Base-by-base conservation (phyloP, 192 early-diverging fungal genomes). In the Allomyces macrogynus region DNA sequence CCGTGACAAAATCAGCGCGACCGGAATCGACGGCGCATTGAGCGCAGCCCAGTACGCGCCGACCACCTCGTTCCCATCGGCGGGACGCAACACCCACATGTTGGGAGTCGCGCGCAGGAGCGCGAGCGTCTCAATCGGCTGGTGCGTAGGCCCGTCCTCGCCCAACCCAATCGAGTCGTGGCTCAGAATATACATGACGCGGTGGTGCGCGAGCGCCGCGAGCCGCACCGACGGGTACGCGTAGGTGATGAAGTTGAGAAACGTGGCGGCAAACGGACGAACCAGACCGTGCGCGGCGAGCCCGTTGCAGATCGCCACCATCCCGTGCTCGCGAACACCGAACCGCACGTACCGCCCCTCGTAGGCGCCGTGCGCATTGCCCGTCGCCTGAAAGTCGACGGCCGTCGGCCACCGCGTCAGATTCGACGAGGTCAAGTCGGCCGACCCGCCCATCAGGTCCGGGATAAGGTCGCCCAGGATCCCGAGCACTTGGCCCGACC, bases 71-170 rank as follows among this genome's bases (percentile, higher is more conserved):
- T 96, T 93, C 64, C 92, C 92, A 68, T 96, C 93, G 63, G 93
- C 93, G 25, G 93, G 93, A 67, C 93, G 86, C 72, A 93, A 77
- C 66, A 83, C 82, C 57, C 88, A 70, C 67, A 87, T 77, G 78
- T 95, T 91, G 67, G 95, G 95, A 27, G 88, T 84, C 9, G 92
- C 92, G 63, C 95, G 88, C 60, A 89, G 74, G 71, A 82, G 77
- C 61, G 92, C 87, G 64, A 95, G 70, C 12, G 93, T 95, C 75
- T 99, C 95, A 57, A 96, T 88, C 12, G 95, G 93, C 75, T 99
- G 95, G 77, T 99, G 95, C 62, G 95, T 99, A 32, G 93, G 95
- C 5, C 95, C 95, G 77, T 99, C 95, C 74, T 99, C 95, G 70
- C 95, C 95, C 44, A 92, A 82, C 68, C 93, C 95, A 67, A 99